phyloP scores from a whole-genome alignment of 148 eudicot species.

The Salicornia ramosissima region DNA sequence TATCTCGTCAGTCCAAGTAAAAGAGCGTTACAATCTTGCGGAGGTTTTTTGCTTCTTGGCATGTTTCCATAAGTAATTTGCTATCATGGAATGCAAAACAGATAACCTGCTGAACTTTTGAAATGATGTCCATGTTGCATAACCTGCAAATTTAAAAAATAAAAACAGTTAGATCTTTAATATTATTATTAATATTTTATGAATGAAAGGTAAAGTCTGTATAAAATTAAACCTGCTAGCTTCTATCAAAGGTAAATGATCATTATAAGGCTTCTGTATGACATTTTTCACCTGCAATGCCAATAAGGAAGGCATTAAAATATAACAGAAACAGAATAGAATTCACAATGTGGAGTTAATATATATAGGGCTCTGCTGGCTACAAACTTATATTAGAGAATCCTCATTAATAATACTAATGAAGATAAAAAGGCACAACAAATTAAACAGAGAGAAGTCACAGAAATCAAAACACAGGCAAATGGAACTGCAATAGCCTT shows the following conservation, averaged over 20 bases:
- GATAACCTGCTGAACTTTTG: conserved; percentile 92
- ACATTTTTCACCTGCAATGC: conserved; percentile 84
- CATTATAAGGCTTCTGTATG: conserved; percentile 90
- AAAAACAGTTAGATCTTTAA: neutral
- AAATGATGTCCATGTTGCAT: conserved; percentile 96
- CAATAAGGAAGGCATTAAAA: conserved; percentile 6
- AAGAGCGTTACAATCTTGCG: conserved; percentile 95
- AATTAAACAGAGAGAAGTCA: too few species aligned
- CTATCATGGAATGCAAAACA: conserved; percentile 99
- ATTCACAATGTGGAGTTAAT: neutral
- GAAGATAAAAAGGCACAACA: too few species aligned
- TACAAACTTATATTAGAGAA: neutral
- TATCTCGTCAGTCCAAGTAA: conserved; percentile 70
- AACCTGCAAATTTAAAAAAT: conserved; percentile 49
- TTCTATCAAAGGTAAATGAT: conserved; percentile 87
- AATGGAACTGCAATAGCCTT: too few species aligned
- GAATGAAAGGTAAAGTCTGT: too few species aligned
- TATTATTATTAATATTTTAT: too few species aligned
- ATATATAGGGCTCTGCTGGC: neutral
- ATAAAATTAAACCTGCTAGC: conserved; percentile 99
- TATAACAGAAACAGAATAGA: neutral
- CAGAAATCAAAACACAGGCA: too few species aligned
- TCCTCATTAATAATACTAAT: too few species aligned
- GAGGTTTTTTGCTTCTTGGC: conserved; percentile 95
- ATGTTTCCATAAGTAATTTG: conserved; percentile 91